These are phyloP conservation scores for Leptodermis oblonga DNA, from an alignment of 257 asterid genomes.

Conservation along the genomic window DNA sequence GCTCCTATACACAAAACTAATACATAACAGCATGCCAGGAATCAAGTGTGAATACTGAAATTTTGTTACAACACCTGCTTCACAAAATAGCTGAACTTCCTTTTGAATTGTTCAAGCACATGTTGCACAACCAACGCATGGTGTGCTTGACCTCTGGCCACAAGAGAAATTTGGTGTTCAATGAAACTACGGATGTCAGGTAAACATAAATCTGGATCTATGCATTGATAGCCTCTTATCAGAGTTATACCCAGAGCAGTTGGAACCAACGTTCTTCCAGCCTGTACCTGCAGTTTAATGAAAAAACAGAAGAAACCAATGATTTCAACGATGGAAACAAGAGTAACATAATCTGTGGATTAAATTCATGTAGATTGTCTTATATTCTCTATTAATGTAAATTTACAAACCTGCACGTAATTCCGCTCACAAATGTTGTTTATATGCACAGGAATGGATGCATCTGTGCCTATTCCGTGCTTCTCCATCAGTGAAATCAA, in stretches of 20 bases:
- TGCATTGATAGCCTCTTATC: slow-evolving; percentile 88
- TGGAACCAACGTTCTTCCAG: slow-evolving; percentile 81
- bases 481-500: slow-evolving; percentile 92
- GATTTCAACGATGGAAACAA: not conserved
- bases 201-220: slow-evolving; percentile 86
- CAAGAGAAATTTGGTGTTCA: slow-evolving; percentile 85
- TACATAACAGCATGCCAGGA: not conserved
- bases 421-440: slow-evolving; percentile 88
- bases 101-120: slow-evolving; percentile 71
- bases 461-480: slow-evolving; percentile 93
- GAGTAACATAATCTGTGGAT: not conserved
- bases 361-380: slow-evolving; percentile 1
- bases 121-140: slow-evolving; percentile 75
- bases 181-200: slow-evolving; percentile 93
- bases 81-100: slow-evolving; percentile 80
- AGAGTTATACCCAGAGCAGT: slow-evolving; percentile 88
- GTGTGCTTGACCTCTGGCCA: slow-evolving; percentile 93
- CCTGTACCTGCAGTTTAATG: slow-evolving; percentile 58
- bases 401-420: slow-evolving; percentile 73
- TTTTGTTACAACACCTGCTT: slow-evolving; percentile 50
- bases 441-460: slow-evolving; percentile 85
- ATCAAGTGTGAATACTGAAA: not conserved
- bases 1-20: not conserved
- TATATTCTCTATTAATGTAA: slow-evolving; percentile 13
- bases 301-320: not conserved